Conservation (phyloP, 768 basidiomycete genomes). For the Hericium coralloides region DNA sequence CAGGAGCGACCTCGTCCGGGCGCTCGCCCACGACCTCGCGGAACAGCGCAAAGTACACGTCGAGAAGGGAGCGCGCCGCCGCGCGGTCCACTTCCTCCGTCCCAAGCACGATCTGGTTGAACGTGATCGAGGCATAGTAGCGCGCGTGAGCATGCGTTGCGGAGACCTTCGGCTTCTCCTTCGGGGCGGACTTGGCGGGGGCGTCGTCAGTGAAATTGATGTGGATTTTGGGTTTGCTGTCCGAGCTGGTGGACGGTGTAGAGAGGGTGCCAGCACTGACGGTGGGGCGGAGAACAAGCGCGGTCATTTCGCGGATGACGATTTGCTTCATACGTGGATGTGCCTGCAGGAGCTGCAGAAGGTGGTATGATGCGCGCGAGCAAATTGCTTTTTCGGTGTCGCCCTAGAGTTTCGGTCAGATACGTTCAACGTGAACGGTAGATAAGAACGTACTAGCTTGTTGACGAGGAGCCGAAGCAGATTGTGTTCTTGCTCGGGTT, state of each 20-base stretch:
- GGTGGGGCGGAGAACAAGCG: conserved; percentile 64
- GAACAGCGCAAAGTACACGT: conserved; percentile 94
- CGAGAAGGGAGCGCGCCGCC: conserved; percentile 71
- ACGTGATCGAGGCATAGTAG: conserved; percentile 90
- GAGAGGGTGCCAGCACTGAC: conserved; percentile 23
- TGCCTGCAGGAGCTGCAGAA: conserved; percentile 80
- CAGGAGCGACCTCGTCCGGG: not conserved
- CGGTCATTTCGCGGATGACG: conserved; percentile 78
- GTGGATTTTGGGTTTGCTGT: conserved; percentile 28
- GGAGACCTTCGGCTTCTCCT: conserved; percentile 27
- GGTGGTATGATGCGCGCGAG: conserved; percentile 82
- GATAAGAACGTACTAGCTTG: conserved; percentile 58
- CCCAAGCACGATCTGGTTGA: conserved; percentile 83
- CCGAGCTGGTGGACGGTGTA: conserved; percentile 15
- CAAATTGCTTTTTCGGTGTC: conserved; percentile 84
- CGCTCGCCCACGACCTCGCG: conserved; percentile 72
- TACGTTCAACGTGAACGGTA: not conserved
- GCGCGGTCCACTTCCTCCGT: conserved; percentile 51
- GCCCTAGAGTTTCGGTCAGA: conserved; percentile 39
- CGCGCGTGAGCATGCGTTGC: conserved; percentile 61
- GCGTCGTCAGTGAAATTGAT: conserved; percentile 40
- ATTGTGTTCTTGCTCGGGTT: conserved; percentile 98
- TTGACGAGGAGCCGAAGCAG: conserved; percentile 86
- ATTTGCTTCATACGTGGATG: conserved; percentile 93
- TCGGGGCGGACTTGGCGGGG: conserved; percentile 1